Conservation (phyloP, 2,329 filamentous ascomycete genomes). For the Colletotrichum phormii region DNA sequence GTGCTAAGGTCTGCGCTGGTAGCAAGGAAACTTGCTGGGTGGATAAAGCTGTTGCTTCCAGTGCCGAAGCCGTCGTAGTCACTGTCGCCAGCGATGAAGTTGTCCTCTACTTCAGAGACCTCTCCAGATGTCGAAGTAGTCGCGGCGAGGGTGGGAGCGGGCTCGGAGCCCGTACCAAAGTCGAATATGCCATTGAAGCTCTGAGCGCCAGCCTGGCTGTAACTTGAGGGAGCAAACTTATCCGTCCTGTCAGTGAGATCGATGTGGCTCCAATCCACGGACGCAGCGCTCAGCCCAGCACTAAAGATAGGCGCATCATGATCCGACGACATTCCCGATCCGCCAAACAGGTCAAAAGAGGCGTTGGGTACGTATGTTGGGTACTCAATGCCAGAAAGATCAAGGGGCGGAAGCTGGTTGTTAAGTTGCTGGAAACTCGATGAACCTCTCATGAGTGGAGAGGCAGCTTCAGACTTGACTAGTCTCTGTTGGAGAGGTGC, state of each 20-base stretch:
- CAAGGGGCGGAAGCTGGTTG: constrained; percentile 66
- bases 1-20: constrained; percentile 60
- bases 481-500: constrained; percentile 60
- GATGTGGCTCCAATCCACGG: constrained; percentile 59
- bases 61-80: constrained; percentile 61
- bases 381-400: constrained; percentile 67
- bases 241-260: constrained; percentile 58
- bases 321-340: constrained; percentile 58
- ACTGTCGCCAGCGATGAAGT: constrained; percentile 59
- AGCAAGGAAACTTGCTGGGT: constrained; percentile 46
- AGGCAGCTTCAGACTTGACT: constrained; percentile 71
- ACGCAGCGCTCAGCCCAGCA: constrained; percentile 68
- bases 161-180: constrained; percentile 64
- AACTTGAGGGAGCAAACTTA: constrained; percentile 64
- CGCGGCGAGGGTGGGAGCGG: constrained; percentile 65
- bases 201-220: constrained; percentile 63
- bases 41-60: constrained; percentile 54
- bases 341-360: constrained; percentile 64
- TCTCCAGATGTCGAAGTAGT: constrained; percentile 73
- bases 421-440: constrained; percentile 64
- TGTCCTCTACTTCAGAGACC: constrained; percentile 74
- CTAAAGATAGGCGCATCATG: constrained; percentile 71
- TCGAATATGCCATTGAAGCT: constrained; percentile 65
- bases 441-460: constrained; percentile 63
- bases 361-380: constrained; percentile 58